Conservation (phyloP, 2,329 filamentous ascomycete species). For the Didymella glomerata region DNA sequence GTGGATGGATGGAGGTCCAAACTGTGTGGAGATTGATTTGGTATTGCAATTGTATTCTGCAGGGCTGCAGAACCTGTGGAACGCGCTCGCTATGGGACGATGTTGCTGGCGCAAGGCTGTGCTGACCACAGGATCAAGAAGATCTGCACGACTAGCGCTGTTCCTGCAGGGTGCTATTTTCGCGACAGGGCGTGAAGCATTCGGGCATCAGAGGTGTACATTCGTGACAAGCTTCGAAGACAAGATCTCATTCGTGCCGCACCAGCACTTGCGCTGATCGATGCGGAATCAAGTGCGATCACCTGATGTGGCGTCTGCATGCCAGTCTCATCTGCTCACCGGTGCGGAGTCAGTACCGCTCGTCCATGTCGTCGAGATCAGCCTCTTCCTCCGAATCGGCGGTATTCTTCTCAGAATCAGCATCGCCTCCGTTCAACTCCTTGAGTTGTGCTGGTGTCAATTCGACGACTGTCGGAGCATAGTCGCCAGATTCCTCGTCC, state of each 20-base stretch:
- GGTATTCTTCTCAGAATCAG: constrained; percentile 24
- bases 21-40: neutral
- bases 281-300: neutral
- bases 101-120: constrained; percentile 26
- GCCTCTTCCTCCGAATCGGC: constrained; percentile 50
- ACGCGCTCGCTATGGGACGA: neutral
- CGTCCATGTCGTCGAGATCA: constrained; percentile 52
- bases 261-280: neutral
- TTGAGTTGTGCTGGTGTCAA: constrained; percentile 55
- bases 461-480: constrained; percentile 69
- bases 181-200: constrained; percentile 26
- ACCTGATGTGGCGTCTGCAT: neutral
- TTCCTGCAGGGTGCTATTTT: constrained; percentile 32
- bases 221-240: neutral
- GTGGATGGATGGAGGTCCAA: neutral
- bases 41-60: neutral
- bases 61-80: neutral
- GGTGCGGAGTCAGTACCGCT: constrained; percentile 40
- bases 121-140: constrained; percentile 17
- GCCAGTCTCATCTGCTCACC: constrained; percentile 10
- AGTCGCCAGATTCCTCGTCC: constrained; percentile 71
- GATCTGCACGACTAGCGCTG: constrained; percentile 27
- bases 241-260: neutral
- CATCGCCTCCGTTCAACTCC: constrained; percentile 44
- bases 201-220: constrained; percentile 4